Conservation (phyloP, 768 basidiomycete genomes). For the Lentinus tigrinus region DNA sequence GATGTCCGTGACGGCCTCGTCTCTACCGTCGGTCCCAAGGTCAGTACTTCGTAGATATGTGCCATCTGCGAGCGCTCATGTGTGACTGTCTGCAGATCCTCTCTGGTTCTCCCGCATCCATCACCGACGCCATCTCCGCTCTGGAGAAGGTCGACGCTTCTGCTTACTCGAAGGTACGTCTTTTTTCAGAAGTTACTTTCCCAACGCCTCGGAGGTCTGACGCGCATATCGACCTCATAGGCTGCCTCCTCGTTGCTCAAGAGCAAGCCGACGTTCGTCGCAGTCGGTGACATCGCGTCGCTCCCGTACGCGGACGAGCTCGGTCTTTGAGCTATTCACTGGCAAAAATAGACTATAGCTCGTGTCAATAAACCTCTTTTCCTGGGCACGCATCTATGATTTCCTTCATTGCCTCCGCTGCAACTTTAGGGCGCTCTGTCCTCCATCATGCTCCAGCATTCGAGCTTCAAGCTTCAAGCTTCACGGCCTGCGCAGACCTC, state of each 20-base stretch:
- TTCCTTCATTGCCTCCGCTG: too few relatives aligned
- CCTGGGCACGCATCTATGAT: background rate
- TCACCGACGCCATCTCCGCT: constrained; percentile 62
- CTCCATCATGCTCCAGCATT: background rate
- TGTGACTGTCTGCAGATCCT: constrained; percentile 50
- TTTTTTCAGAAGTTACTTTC: background rate
- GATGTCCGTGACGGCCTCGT: constrained; percentile 74
- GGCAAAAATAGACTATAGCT: constrained; percentile 6
- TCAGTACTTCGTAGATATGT: constrained; percentile 27
- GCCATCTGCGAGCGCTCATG: background rate
- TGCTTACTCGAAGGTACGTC: constrained; percentile 68
- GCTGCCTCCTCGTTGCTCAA: constrained; percentile 65
- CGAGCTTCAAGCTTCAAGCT: too few relatives aligned
- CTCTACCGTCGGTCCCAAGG: constrained; percentile 62
- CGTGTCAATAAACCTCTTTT: background rate
- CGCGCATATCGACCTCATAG: constrained; percentile 34
- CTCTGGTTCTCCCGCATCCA: constrained; percentile 50
- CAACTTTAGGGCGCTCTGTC: background rate
- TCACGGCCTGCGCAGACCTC: background rate
- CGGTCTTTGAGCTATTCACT: constrained; percentile 52
- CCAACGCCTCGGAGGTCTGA: background rate
- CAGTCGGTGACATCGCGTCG: constrained; percentile 71
- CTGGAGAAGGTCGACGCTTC: constrained; percentile 69
- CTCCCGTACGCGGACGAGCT: constrained; percentile 86
- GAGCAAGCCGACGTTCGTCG: constrained; percentile 83